Evolutionary conservation across 306 rosid genomes (phyloP).

Genomic region (Prunus fruticosa): DNA sequence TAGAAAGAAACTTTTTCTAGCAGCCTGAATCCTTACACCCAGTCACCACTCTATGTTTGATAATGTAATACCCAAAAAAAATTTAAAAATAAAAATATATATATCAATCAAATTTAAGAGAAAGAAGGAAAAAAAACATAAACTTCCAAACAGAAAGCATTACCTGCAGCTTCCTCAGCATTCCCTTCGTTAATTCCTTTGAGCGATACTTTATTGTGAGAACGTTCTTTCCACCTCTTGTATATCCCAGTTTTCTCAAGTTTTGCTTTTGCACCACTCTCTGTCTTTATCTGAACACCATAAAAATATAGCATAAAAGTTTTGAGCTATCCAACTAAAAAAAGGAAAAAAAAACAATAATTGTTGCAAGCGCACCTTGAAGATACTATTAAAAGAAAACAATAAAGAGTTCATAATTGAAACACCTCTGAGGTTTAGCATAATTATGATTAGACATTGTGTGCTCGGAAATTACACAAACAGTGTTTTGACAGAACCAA

Average conservation of each 20-base stretch:
- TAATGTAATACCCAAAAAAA: not conserved
- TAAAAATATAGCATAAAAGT: not conserved
- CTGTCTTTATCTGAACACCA: constrained; percentile 68
- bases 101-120: not conserved
- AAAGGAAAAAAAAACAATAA: not conserved
- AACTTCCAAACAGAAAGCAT: not conserved
- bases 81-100: not conserved
- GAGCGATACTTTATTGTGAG: constrained; percentile 60
- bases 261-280: constrained; percentile 82
- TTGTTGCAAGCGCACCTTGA: not conserved
- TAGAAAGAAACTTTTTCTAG: not conserved
- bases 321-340: not conserved
- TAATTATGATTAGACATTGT: too few relatives aligned
- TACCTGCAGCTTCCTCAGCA: constrained; percentile 56
- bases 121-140: not conserved
- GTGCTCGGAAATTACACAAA: too few relatives aligned
- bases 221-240: constrained; percentile 81
- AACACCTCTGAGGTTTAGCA: too few relatives aligned
- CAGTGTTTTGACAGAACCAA: too few relatives aligned
- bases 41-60: not conserved
- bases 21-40: not conserved
- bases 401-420: not conserved
- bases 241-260: constrained; percentile 83
- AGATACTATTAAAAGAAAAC: not conserved
- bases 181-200: constrained; percentile 51